Conservation (phyloP, 192 early-diverging fungal species). For the Spinellus fusiger region DNA sequence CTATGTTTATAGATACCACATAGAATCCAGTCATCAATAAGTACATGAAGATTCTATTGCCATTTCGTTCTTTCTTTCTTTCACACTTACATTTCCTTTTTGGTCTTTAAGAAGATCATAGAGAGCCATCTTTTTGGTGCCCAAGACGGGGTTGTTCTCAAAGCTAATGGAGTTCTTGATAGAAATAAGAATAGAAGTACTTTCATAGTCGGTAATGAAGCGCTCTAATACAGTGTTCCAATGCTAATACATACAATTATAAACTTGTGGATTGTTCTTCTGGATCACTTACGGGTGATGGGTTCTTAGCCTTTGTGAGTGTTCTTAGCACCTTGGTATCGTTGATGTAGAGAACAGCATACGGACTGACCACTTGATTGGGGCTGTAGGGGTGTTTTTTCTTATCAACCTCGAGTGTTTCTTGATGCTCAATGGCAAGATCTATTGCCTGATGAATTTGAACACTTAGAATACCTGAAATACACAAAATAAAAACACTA, state of each 20-base stretch:
- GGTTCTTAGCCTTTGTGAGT: conserved; percentile 6
- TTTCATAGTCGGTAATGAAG: conserved; percentile 7
- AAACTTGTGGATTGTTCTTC: background rate
- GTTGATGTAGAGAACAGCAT: conserved; percentile 22
- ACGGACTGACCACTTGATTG: conserved; percentile 15
- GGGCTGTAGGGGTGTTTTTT: conserved; percentile 18
- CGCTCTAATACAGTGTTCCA: conserved; percentile 27
- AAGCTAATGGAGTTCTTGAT: conserved; percentile 20
- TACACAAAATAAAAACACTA: background rate
- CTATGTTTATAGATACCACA: background rate
- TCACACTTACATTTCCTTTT: conserved; percentile 3
- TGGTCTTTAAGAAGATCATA: conserved; percentile 11
- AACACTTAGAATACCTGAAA: conserved; percentile 1
- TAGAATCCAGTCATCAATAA: background rate
- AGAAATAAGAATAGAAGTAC: conserved; percentile 8
- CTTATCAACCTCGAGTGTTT: conserved; percentile 1
- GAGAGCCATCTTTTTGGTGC: conserved; percentile 9
- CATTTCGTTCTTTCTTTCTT: background rate
- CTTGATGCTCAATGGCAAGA: conserved; percentile 18
- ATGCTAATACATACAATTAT: conserved; percentile 3
- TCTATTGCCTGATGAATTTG: conserved; percentile 18
- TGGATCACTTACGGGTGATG: conserved; percentile 16
- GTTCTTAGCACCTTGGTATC: conserved; percentile 21
- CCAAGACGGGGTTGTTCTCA: conserved; percentile 19
- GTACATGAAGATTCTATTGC: too few species aligned